Base-by-base conservation (phyloP, 2,329 filamentous ascomycete species). In the Fusarium nematophilum region DNA sequence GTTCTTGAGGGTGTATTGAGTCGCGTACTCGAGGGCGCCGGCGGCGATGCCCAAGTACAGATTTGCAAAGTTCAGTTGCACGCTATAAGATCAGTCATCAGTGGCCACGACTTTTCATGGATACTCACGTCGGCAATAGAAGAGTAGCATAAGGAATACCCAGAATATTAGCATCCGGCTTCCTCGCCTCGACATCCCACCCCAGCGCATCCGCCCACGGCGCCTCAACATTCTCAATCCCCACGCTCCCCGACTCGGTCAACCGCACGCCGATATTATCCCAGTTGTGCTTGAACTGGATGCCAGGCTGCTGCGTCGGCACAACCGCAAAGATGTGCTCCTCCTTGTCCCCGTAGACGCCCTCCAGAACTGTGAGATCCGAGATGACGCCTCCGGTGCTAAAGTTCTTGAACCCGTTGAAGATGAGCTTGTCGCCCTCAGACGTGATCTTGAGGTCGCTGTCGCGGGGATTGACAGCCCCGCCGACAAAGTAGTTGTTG, bases 341-440 rank as follows among this genome's bases (percentile, higher is more conserved):
- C 5, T 80, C 77, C 0, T 85, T 87, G 14, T 78, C 82, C 6
- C 84, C 80, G n/a, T 82, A 75, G 1, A 86, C 82, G 15, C 87
- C 87, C 64, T 90, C 87, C 0, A 90, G 78, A 0, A 90, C 85
- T 0, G 86, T 89, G 15, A 90, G 73, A 54, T 90, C 87, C 0
- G 86, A 88, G 3, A 90, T 78, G 0, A 88, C 86, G 21, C 86
- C 87, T 1, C 87, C 87, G 0, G 87, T 90, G 67, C 87, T 90
- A 77, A 90, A 90, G 72, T 83, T 79, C 71, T 90, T 90, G 72
- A 79, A 80, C 1, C 87, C 86, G 53, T 84, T 83, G 71, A 87
- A 89, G 3, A 86, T 69, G 11, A 89, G 70, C 3, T 80, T 73
- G 4, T 86, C 81, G 1, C 82, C 84, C 1, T 85, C 78, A 2